Conservation (phyloP, 177 flowering plant species). For the Vitis hybrid region DNA sequence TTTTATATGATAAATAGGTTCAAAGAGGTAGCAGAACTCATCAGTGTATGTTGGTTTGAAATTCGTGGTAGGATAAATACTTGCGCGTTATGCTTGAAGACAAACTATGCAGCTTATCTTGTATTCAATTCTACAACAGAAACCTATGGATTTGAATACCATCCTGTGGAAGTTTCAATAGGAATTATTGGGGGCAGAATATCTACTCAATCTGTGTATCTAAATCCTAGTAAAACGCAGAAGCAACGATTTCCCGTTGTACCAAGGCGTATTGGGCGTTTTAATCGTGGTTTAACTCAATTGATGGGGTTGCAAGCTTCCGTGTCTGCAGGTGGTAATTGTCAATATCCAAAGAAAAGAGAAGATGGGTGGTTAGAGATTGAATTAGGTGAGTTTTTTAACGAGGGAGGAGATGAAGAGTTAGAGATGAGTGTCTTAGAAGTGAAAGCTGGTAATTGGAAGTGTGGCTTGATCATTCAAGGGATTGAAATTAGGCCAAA, state of each 20-base stretch:
- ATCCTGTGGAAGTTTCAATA: slow-evolving; percentile 18
- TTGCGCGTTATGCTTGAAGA: slow-evolving; percentile 13
- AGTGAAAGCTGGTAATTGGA: slow-evolving; percentile 25
- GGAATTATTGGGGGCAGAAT: slow-evolving; percentile 13
- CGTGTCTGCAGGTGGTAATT: not conserved
- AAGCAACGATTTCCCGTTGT: slow-evolving; percentile 1
- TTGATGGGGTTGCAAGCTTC: not conserved
- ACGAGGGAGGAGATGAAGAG: slow-evolving; percentile 15
- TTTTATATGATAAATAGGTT: slow-evolving; percentile 9
- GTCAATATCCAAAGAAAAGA: slow-evolving; percentile 16
- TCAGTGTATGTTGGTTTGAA: slow-evolving; percentile 24
- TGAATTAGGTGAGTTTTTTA: slow-evolving; percentile 27
- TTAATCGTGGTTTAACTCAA: not conserved
- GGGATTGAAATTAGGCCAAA: slow-evolving; percentile 37
- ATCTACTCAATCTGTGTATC: not conserved
- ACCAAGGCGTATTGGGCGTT: slow-evolving; percentile 5
- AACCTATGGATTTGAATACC: slow-evolving; percentile 19
- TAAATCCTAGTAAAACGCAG: slow-evolving; percentile 10
- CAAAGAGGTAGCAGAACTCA: slow-evolving; percentile 21
- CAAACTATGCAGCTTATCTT: slow-evolving; percentile 15
- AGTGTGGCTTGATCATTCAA: slow-evolving; percentile 28
- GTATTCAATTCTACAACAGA: slow-evolving; percentile 17
- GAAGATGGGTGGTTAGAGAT: slow-evolving; percentile 30
- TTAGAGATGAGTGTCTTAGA: slow-evolving; percentile 27
- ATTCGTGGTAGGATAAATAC: slow-evolving; percentile 16